Evolutionary conservation across 225 moss, liverwort and hornwort genomes (phyloP).

Genomic region (Lunularia cruciata): DNA sequence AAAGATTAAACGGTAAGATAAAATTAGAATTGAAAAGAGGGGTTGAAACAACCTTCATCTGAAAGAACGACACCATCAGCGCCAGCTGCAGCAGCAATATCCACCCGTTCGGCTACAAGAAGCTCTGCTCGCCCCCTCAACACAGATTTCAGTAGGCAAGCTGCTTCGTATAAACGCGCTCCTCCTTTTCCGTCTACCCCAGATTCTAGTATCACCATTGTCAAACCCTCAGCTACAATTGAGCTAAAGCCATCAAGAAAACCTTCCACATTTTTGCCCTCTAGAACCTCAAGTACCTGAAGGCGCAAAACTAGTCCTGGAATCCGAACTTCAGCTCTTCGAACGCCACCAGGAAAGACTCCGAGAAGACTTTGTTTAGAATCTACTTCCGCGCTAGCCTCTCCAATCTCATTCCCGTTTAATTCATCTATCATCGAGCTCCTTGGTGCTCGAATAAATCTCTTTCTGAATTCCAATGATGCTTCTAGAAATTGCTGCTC

Average conservation of each 20-base stretch:
- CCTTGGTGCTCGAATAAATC: slow-evolving; percentile 15
- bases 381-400: slow-evolving; percentile 43
- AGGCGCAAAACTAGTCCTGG: slow-evolving; percentile 84
- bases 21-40: neutral
- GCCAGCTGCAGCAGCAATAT: slow-evolving; percentile 97
- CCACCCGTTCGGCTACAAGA: slow-evolving; percentile 83
- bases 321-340: slow-evolving; percentile 82
- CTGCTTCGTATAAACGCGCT: slow-evolving; percentile 90
- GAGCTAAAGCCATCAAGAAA: slow-evolving; percentile 58
- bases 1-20: no score
- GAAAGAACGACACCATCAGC: slow-evolving; percentile 90
- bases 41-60: slow-evolving; percentile 66
- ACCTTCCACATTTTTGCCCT: slow-evolving; percentile 37
- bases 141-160: slow-evolving; percentile 67
- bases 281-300: slow-evolving; percentile 60
- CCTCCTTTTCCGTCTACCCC: slow-evolving; percentile 69
- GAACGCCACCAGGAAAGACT: slow-evolving; percentile 82
- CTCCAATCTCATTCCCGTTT: slow-evolving; percentile 46
- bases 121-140: slow-evolving; percentile 86
- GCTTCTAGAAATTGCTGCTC: slow-evolving; percentile 14
- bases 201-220: slow-evolving; percentile 84
- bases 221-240: slow-evolving; percentile 74
- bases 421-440: slow-evolving; percentile 56
- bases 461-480: neutral
- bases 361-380: slow-evolving; percentile 54